Evolutionary conservation across 176 grass and related monocot genomes (phyloP).

Genomic region (Musa troglodytarum): DNA sequence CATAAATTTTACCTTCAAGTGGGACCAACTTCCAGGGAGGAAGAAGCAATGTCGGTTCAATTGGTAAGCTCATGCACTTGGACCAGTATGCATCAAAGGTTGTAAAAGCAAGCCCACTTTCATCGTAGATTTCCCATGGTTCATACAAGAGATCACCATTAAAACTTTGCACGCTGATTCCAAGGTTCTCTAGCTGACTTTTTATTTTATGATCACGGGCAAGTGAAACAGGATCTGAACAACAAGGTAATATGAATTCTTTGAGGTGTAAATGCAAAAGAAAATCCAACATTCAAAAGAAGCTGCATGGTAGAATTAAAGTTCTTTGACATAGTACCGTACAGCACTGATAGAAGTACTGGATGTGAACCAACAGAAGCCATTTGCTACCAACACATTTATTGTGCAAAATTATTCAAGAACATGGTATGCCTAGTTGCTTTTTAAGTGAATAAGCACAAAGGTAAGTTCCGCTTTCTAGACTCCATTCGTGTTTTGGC

Average conservation of each 20-base stretch:
- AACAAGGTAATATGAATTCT: not conserved
- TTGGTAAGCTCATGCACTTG: conserved; percentile 47
- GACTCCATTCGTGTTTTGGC: no score
- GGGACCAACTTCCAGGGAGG: conserved; percentile 53
- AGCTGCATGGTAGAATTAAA: no score
- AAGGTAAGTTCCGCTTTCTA: conserved; percentile 5
- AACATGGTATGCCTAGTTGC: no score
- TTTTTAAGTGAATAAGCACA: conserved; percentile 20
- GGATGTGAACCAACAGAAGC: no score
- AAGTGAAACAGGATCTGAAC: conserved; percentile 76
- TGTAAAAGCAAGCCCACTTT: conserved; percentile 60
- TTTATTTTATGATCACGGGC: conserved; percentile 80
- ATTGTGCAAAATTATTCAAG: no score
- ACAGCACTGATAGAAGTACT: no score
- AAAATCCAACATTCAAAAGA: no score
- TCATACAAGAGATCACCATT: conserved; percentile 81
- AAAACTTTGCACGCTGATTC: conserved; percentile 57
- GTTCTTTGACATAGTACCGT: no score
- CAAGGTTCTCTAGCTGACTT: conserved; percentile 46
- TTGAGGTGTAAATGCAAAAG: no score
- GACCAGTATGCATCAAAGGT: conserved; percentile 63
- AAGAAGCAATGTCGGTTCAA: conserved; percentile 39
- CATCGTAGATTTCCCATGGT: conserved; percentile 78
- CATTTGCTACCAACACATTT: no score
- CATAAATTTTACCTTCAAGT: conserved; percentile 40